These are phyloP conservation scores for Coniella vitis DNA, from an alignment of 2,329 filamentous ascomycete species.

Conservation along the genomic window DNA sequence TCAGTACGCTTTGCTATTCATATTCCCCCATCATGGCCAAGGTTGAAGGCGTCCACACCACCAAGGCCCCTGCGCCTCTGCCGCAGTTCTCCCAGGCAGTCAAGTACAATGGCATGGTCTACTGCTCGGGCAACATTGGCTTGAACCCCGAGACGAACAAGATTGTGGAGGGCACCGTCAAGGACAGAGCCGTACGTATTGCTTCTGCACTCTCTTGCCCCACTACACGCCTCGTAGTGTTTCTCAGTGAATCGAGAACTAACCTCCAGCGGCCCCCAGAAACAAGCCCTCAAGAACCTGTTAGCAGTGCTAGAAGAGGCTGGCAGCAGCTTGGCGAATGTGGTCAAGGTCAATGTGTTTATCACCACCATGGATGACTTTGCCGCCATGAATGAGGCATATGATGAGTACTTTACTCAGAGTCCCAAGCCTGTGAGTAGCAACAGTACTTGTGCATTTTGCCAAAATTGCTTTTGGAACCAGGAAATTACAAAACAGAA, in stretches of 20 bases:
- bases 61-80: slow-evolving; percentile 43
- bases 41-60: slow-evolving; percentile 33
- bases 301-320: slow-evolving; percentile 52
- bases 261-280: slow-evolving; percentile 29
- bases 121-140: slow-evolving; percentile 59
- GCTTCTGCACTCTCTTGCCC: background rate
- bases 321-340: slow-evolving; percentile 51
- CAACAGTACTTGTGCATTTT: slow-evolving; percentile 28
- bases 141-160: slow-evolving; percentile 47
- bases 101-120: slow-evolving; percentile 60
- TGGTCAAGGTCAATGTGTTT: slow-evolving; percentile 63
- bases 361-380: slow-evolving; percentile 61
- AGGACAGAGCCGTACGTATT: slow-evolving; percentile 40
- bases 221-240: too few relatives aligned
- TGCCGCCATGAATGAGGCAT: slow-evolving; percentile 49
- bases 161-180: slow-evolving; percentile 50
- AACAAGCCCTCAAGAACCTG: slow-evolving; percentile 53
- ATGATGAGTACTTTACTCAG: slow-evolving; percentile 40
- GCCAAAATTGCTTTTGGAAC: background rate
- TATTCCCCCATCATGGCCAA: slow-evolving; percentile 12
- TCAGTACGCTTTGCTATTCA: too few relatives aligned
- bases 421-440: slow-evolving; percentile 41
- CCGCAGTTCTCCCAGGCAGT: slow-evolving; percentile 56
- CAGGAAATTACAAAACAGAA: too few relatives aligned
- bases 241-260: background rate